These are phyloP conservation scores for Diplodia scrobiculata DNA, from an alignment of 2,329 filamentous ascomycete genomes.

Conservation along the genomic window DNA sequence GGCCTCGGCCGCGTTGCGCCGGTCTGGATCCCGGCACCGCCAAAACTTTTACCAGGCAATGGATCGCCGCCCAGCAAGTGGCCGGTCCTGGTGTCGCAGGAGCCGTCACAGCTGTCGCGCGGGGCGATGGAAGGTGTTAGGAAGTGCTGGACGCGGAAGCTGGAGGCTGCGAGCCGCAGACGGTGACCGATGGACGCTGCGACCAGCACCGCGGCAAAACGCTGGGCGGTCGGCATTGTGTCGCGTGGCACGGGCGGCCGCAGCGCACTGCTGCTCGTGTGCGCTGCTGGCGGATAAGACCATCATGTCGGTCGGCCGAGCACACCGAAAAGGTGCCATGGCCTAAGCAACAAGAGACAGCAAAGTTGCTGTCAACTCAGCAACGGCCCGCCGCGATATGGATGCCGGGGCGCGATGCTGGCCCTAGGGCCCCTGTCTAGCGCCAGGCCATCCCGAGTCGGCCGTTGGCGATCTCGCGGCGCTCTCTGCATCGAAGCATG, in stretches of 20 bases:
- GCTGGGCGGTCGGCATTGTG: slow-evolving; percentile 7
- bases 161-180: not conserved
- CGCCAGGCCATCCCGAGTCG: slow-evolving; percentile 16
- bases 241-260: slow-evolving; percentile 12
- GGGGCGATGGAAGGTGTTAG: not conserved
- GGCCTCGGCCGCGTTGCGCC: slow-evolving; percentile 1
- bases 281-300: too few relatives aligned
- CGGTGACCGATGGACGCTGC: not conserved
- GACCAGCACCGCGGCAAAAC: slow-evolving; percentile 4
- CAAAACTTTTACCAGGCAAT: slow-evolving; percentile 10
- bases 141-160: not conserved
- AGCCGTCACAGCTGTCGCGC: not conserved
- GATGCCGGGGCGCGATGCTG: slow-evolving; percentile 8
- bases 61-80: not conserved
- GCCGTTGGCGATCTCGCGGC: slow-evolving; percentile 13
- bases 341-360: slow-evolving; percentile 1
- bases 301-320: slow-evolving; percentile 15
- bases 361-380: slow-evolving; percentile 17
- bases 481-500: slow-evolving; percentile 27
- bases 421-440: slow-evolving; percentile 4
- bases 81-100: slow-evolving; percentile 16
- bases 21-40: slow-evolving; percentile 20
- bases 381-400: slow-evolving; percentile 24
- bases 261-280: too few relatives aligned
- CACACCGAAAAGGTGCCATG: not conserved